Base-by-base conservation (phyloP, 176 grass and related monocot genomes). In the Eremochloa ophiuroides region DNA sequence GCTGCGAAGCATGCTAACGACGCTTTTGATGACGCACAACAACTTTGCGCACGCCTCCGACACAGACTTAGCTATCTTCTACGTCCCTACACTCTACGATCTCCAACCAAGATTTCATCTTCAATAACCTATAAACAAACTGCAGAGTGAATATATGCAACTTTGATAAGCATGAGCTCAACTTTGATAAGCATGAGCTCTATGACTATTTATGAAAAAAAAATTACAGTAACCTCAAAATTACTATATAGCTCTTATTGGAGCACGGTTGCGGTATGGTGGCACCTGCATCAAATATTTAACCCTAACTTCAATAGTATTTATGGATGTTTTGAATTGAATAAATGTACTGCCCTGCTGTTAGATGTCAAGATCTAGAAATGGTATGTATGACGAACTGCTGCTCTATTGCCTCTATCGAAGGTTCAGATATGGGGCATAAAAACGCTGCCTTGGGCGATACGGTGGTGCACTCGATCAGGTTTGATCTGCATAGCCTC, bases 371-470 rank as follows among this genome's bases (percentile, higher is more conserved):
- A 16, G 62, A 12, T 50, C 44, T 39, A 35, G 46, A 69, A 69
- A 69, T 22, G 64, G 63, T 18, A 69, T 20, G 17, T 31, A 12
- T 22, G 62, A 51, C 46, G 29, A 48, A 25, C 26, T 22, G 33
- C 1, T 70, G 62, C 62, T 22, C 28, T 65, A 28, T 47, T 81
- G n/a, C 2, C 44, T 68, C 16, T 7, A 41, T 20, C 5, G 10
- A 61, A 14, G 34, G 73, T 26, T 69, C 51, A 35, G 50, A 15
- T 9, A 11, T 2, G 10, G 14, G 4, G 30, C 33, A 75, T 5
- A 76, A 63, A 82, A 80, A 50, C 16, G 42, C 11, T 89, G 44
- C 82, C 77, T 85, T 89, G 77, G 77, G 35, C 71, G 65, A 71
- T 66, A 85, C 71, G 77, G 78, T 35, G 43, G 41, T 4, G 81